These are phyloP conservation scores for Spergularia bocconei DNA, from an alignment of 148 eudicot genomes.

Conservation along the genomic window DNA sequence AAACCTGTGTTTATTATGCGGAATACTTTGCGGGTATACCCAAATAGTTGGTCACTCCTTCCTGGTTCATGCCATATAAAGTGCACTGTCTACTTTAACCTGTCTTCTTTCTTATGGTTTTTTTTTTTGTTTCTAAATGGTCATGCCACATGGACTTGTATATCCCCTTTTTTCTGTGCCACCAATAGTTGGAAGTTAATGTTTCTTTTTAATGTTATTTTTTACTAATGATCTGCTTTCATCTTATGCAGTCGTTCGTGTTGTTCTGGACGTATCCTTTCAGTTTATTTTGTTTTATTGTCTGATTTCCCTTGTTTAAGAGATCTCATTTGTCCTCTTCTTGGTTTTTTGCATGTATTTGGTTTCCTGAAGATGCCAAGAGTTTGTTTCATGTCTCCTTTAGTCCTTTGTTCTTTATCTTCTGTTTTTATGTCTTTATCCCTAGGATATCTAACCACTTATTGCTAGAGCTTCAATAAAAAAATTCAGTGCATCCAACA, in stretches of 20 bases:
- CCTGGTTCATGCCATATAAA: too few relatives aligned
- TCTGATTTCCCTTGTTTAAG: neutral
- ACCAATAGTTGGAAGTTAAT: neutral
- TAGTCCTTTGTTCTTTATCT: neutral
- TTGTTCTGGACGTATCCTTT: slow-evolving; percentile 98
- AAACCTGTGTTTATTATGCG: too few relatives aligned
- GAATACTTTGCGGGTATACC: too few relatives aligned
- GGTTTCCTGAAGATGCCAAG: neutral
- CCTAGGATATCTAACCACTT: neutral
- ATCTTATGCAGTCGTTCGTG: slow-evolving; percentile 90
- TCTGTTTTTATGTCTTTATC: neutral
- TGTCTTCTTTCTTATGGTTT: too few relatives aligned
- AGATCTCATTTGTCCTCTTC: neutral
- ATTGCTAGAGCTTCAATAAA: too few relatives aligned
- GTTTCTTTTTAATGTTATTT: neutral
- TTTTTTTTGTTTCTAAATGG: too few relatives aligned
- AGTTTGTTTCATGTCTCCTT: neutral
- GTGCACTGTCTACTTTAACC: too few relatives aligned
- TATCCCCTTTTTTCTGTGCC: neutral
- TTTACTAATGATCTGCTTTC: slow-evolving; percentile 17
- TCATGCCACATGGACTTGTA: neutral
- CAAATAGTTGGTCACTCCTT: too few relatives aligned
- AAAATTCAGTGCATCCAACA: too few relatives aligned
- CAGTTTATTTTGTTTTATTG: neutral
- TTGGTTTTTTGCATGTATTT: neutral